phyloP scores from a whole-genome alignment of 148 eudicot species.

The Spergularia marina region DNA sequence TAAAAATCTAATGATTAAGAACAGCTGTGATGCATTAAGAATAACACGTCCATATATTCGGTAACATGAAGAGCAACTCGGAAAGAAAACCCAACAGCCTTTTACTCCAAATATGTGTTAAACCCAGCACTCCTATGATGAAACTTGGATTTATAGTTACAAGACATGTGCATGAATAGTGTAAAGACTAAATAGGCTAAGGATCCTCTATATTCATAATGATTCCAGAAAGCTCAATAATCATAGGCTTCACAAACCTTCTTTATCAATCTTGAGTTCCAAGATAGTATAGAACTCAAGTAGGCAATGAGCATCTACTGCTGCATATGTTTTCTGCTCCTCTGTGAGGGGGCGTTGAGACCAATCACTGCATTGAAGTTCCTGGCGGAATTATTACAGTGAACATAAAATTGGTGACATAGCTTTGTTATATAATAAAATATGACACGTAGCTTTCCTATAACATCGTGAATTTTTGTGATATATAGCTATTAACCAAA shows the following conservation, averaged over 20 bases:
- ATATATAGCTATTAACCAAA: background rate
- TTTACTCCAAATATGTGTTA: constrained; percentile 1
- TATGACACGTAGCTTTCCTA: background rate
- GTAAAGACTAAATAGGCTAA: background rate
- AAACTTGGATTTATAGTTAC: background rate
- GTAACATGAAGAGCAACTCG: background rate
- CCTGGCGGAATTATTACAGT: constrained; percentile 42
- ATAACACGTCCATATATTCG: background rate
- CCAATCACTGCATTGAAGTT: constrained; percentile 99
- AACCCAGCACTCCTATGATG: background rate
- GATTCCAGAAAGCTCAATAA: constrained; percentile 9
- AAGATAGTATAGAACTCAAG: constrained; percentile 71
- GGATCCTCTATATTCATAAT: constrained; percentile 4
- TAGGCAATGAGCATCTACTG: constrained; percentile 86
- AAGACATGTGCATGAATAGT: constrained; percentile 5
- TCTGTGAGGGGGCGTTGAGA: constrained; percentile 87
- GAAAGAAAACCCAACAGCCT: background rate
- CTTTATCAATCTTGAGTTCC: constrained; percentile 46
- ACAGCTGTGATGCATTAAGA: background rate
- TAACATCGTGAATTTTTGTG: background rate
- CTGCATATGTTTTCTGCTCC: constrained; percentile 88
- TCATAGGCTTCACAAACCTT: constrained; percentile 55
- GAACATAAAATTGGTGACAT: constrained; percentile 1
- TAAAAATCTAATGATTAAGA: background rate
- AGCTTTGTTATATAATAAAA: background rate